These are phyloP conservation scores for Bremia lactucae DNA, from an alignment of 352 stramenopile genomes.

Conservation along the genomic window DNA sequence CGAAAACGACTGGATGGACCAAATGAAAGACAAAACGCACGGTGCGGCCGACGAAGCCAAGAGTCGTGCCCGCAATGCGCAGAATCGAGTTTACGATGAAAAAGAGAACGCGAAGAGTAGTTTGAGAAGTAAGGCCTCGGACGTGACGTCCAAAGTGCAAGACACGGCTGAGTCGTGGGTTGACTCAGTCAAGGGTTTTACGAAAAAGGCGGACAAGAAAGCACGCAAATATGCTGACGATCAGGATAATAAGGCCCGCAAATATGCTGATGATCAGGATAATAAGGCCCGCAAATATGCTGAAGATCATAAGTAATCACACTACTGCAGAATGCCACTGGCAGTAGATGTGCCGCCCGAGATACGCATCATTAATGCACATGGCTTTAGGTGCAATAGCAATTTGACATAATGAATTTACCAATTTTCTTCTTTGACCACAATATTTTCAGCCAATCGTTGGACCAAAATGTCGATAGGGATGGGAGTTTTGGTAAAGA, in stretches of 20 bases:
- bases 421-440: no score
- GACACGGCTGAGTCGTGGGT: constrained; percentile 28
- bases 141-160: constrained; percentile 25
- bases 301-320: constrained; percentile 13
- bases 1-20: constrained; percentile 43
- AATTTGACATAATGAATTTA: no score
- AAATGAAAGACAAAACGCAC: constrained; percentile 22
- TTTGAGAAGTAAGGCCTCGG: constrained; percentile 22
- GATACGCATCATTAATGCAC: no score
- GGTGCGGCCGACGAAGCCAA: constrained; percentile 19
- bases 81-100: constrained; percentile 16
- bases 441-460: no score
- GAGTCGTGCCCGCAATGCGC: constrained; percentile 15
- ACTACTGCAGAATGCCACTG: no score
- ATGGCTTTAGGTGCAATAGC: no score
- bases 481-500: no score
- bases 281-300: constrained; percentile 7
- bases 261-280: constrained; percentile 24
- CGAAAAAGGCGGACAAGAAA: constrained; percentile 24
- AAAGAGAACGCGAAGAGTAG: constrained; percentile 22
- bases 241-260: constrained; percentile 15
- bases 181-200: constrained; percentile 24
- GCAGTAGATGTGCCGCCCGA: no score
- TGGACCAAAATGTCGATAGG: no score
- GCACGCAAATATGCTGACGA: constrained; percentile 10